Evolutionary conservation across 441 rosid genomes (phyloP), one percentile per base, ranked within the genome.

Genomic region (Adansonia gregorii): DNA sequence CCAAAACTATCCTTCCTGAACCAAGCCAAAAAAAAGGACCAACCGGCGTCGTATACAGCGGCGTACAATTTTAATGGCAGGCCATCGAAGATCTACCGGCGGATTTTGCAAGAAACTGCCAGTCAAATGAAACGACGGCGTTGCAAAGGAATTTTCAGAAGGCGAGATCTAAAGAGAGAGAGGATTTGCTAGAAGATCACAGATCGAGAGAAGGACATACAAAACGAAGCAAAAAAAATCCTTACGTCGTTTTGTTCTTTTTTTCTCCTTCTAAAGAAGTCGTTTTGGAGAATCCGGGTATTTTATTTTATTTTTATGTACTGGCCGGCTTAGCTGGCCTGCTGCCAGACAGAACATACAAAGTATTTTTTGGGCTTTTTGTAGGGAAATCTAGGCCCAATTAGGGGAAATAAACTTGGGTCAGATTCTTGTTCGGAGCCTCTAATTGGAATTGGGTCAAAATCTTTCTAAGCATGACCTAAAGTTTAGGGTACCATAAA

Each of bases 11-110:
- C 67, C 45, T 31, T 61, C 63, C 67, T 2, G 7, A 63, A 27
- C 35, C 45, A 27, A 31, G 67, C 67, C 8, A 31, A 64, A 71
- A 71, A 48, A 8, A 7, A 52, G 6, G 31, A 55, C 75, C 39
- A 54, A 72, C 75, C 75, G 64, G 27, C 8, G 35, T 55, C 64
- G 64, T n/a, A 31, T 31, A 31, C 49, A 72, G 75, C 63, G n/a
- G 61, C 75, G 64, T 9, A 72, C 31, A 35, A 17, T 17, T 55
- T 35, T 51, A 39, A 17, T 56, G n/a, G 51, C 64, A 35, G 31
- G 51, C 60, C 64, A 39, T 19, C 5, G 75, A 27, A 72, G 75
- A 72, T 72, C 64, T 72, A 52, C 24, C 24, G 17, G 31, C 54
- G 12, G 27, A 31, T 7, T 70, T 8, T n/a, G 17, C 22, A 8